These are phyloP conservation scores for Ophiostoma ips DNA, from an alignment of 2,329 filamentous ascomycete species.

Conservation along the genomic window DNA sequence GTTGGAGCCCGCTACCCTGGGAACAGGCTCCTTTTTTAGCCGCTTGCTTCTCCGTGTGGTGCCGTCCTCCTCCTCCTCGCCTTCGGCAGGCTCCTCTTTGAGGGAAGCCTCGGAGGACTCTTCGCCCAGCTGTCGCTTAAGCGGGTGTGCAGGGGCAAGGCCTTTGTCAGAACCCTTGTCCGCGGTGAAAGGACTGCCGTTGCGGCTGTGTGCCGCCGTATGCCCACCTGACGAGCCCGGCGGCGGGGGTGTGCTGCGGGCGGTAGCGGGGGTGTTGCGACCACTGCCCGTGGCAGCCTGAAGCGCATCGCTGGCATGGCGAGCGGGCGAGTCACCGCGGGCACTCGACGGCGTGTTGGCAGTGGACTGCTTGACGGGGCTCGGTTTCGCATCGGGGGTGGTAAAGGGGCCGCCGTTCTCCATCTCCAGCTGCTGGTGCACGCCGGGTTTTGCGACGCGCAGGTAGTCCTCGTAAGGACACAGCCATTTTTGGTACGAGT, in stretches of 20 bases:
- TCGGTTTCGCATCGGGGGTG: conserved; percentile 40
- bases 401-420: conserved; percentile 89
- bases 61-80: conserved; percentile 47
- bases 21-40: conserved; percentile 66
- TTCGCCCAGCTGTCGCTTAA: conserved; percentile 64
- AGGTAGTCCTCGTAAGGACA: conserved; percentile 95
- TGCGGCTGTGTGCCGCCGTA: conserved; percentile 55
- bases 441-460: conserved; percentile 76
- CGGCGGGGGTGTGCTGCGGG: conserved; percentile 33
- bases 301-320: conserved; percentile 38
- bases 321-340: conserved; percentile 53
- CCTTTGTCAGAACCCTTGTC: conserved; percentile 27
- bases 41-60: conserved; percentile 80
- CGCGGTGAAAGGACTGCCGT: conserved; percentile 48
- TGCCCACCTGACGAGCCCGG: conserved; percentile 44
- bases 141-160: conserved; percentile 39
- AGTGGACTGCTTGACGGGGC: conserved; percentile 53
- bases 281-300: conserved; percentile 33
- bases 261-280: conserved; percentile 28
- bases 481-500: conserved; percentile 94
- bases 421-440: conserved; percentile 88
- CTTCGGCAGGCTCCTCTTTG: conserved; percentile 32
- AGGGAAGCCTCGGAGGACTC: conserved; percentile 34
- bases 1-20: conserved; percentile 88
- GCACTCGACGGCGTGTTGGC: conserved; percentile 45